A percentile compares a stretch with the other conserved stretches of the same genome.
These are phyloP conservation scores for Stephania cephalantha DNA, from an alignment of 164 flowering plant species.

Conservation along the genomic window DNA sequence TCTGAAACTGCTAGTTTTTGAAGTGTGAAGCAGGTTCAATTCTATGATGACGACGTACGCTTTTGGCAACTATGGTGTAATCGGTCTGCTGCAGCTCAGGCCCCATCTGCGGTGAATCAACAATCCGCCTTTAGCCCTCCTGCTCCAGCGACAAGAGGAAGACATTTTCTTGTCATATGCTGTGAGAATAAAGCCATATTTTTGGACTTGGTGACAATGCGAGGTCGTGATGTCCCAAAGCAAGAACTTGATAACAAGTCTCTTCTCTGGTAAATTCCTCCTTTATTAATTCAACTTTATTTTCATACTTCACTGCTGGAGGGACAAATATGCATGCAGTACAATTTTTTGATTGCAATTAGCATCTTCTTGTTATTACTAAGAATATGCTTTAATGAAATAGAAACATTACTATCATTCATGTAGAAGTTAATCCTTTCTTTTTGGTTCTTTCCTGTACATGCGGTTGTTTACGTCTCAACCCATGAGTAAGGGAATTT, in stretches of 20 bases:
- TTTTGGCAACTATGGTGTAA: constrained; percentile 97
- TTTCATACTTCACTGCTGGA: neutral
- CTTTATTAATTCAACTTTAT: neutral
- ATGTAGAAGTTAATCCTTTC: neutral
- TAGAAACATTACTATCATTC: neutral
- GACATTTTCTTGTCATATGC: constrained; percentile 97
- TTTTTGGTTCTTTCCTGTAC: neutral
- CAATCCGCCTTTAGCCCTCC: constrained; percentile 68
- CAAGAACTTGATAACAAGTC: constrained; percentile 92
- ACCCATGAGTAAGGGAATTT: neutral
- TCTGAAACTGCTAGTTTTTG: constrained; percentile 9
- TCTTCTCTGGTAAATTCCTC: constrained; percentile 68
- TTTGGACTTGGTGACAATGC: constrained; percentile 97
- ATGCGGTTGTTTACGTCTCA: neutral
- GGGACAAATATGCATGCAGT: neutral
- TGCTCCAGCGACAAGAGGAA: constrained; percentile 88
- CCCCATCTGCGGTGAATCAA: constrained; percentile 72
- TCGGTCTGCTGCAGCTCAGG: constrained; percentile 93
- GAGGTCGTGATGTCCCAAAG: constrained; percentile 98
- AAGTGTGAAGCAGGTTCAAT: constrained; percentile 96
- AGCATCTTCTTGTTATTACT: neutral
- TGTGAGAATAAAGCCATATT: constrained; percentile 97
- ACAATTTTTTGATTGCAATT: neutral
- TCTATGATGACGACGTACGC: constrained; percentile 91
- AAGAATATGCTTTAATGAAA: neutral